Evolutionary conservation across 257 asterid species (phyloP).

Genomic region (Solanum neorickii): DNA sequence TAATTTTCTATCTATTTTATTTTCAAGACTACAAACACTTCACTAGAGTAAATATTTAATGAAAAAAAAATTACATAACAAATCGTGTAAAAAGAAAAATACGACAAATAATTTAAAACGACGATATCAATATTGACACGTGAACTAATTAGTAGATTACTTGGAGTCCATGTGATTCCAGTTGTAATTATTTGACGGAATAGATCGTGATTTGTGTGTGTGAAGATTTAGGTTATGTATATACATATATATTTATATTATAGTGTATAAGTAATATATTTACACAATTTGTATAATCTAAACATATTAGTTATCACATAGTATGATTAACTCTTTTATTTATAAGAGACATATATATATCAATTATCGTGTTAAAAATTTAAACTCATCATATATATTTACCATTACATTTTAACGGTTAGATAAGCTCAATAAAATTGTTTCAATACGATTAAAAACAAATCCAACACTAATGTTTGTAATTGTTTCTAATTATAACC

Average conservation of each 20-base stretch:
- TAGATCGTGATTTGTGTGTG: not conserved
- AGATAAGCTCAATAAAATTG: no score
- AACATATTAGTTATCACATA: not conserved
- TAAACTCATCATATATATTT: not conserved
- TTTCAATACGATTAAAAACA: not conserved
- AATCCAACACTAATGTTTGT: not conserved
- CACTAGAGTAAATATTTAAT: not conserved
- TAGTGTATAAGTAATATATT: not conserved
- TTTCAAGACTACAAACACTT: not conserved
- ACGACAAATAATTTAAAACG: not conserved
- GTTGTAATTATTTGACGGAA: not conserved
- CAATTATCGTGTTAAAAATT: not conserved
- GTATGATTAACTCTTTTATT: not conserved
- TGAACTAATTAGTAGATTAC: not conserved
- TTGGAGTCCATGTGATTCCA: not conserved
- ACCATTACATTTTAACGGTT: no score
- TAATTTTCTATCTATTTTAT: not conserved
- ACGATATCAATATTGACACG: not conserved
- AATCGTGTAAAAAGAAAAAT: not conserved
- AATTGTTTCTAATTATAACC: not conserved
- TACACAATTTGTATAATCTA: not conserved
- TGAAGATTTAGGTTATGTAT: not conserved
- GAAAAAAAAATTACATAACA: not conserved
- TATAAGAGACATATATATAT: no score
- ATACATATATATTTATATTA: not conserved